Conservation (phyloP, 2,329 filamentous ascomycete genomes). For the Neophaeococcomyces aloes region DNA sequence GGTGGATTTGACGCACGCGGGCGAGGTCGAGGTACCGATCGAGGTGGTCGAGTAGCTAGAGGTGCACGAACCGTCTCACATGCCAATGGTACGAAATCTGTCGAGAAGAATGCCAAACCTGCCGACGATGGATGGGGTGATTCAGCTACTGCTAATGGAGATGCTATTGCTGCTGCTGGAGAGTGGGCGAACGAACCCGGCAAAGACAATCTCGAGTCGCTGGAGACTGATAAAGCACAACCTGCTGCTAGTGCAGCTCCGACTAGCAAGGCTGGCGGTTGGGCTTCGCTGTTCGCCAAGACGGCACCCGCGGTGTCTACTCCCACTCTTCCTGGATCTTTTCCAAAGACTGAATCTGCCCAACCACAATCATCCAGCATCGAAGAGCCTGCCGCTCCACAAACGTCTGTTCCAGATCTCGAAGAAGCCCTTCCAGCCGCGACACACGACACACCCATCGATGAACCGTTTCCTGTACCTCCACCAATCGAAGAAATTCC, state of each 20-base stretch:
- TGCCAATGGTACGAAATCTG: constrained; percentile 32
- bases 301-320: constrained; percentile 35
- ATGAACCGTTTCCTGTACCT: constrained; percentile 32
- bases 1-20: constrained; percentile 38
- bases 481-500: constrained; percentile 30
- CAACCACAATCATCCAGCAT: constrained; percentile 22
- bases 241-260: constrained; percentile 18
- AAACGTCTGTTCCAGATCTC: constrained; percentile 4
- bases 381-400: constrained; percentile 4
- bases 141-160: constrained; percentile 17
- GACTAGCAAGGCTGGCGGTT: constrained; percentile 28
- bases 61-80: constrained; percentile 35
- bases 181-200: constrained; percentile 22
- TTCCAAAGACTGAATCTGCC: constrained; percentile 42
- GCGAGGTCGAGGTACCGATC: constrained; percentile 36
- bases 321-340: constrained; percentile 17
- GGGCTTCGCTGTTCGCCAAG: constrained; percentile 68
- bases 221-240: constrained; percentile 17
- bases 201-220: constrained; percentile 20
- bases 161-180: constrained; percentile 18
- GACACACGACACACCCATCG: constrained; percentile 29
- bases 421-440: constrained; percentile 23
- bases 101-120: constrained; percentile 25
- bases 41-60: constrained; percentile 36
- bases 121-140: constrained; percentile 14